phyloP scores from a whole-genome alignment of 768 basidiomycete genomes.

The Tulasnella sp. region DNA sequence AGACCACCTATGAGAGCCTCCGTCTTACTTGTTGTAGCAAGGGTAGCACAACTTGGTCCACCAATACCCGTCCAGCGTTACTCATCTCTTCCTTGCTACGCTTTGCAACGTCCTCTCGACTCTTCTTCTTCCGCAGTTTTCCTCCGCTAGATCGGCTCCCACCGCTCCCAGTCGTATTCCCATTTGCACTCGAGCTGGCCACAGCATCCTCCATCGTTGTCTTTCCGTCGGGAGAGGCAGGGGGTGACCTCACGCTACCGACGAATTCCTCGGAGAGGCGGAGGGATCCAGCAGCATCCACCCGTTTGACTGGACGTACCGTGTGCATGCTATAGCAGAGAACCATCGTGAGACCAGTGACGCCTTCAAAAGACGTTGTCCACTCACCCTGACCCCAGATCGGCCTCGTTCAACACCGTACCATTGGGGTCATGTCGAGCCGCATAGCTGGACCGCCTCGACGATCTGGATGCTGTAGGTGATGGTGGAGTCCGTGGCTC shows the following conservation, averaged over 20 bases:
- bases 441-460: conserved; percentile 62
- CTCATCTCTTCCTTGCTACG: conserved; percentile 42
- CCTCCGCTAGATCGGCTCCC: conserved; percentile 37
- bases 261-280: conserved; percentile 70
- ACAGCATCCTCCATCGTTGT: conserved; percentile 30
- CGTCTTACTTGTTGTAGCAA: conserved; percentile 56
- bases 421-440: conserved; percentile 56
- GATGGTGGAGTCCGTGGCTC: conserved; percentile 28
- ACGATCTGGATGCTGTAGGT: conserved; percentile 19
- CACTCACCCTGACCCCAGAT: conserved; percentile 59
- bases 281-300: conserved; percentile 67
- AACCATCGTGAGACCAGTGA: not conserved
- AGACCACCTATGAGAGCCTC: not conserved
- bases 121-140: too few relatives aligned
- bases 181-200: too few relatives aligned
- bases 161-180: conserved; percentile 12
- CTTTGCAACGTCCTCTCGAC: too few relatives aligned
- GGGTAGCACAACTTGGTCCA: conserved; percentile 78
- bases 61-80: conserved; percentile 47
- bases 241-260: conserved; percentile 37
- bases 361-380: not conserved
- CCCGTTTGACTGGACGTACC: conserved; percentile 85
- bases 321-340: conserved; percentile 47
- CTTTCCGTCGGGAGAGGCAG: not conserved
- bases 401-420: conserved; percentile 65